phyloP scores from a whole-genome alignment of 2,329 filamentous ascomycete genomes.

The Penicillium sp. region DNA sequence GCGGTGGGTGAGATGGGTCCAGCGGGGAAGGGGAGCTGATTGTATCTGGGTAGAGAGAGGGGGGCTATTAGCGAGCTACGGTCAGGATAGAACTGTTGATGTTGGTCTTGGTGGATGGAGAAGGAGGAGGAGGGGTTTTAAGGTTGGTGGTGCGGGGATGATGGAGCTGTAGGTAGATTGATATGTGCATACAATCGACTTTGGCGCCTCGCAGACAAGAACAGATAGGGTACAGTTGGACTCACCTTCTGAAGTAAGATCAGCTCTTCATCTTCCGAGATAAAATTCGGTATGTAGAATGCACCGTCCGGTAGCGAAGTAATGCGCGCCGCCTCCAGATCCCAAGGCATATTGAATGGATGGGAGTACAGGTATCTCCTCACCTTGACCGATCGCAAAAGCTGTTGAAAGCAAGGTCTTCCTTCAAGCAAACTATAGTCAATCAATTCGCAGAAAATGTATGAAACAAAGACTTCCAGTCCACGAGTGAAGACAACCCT shows the following conservation, averaged over 20 bases:
- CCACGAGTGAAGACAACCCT: too few relatives aligned
- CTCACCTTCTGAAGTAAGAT: slow-evolving; percentile 68
- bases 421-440: not conserved
- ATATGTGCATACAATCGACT: not conserved
- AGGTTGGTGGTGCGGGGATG: not conserved
- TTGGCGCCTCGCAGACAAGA: not conserved
- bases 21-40: slow-evolving; percentile 72
- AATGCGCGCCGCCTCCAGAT: slow-evolving; percentile 40
- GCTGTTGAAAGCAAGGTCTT: not conserved
- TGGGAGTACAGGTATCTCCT: not conserved
- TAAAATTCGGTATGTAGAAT: slow-evolving; percentile 87
- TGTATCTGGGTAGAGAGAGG: slow-evolving; percentile 43
- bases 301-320: slow-evolving; percentile 51
- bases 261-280: slow-evolving; percentile 73
- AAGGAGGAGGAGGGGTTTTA: not conserved
- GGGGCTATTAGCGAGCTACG: too few relatives aligned
- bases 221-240: not conserved
- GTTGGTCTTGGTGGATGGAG: not conserved
- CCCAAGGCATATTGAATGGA: slow-evolving; percentile 15
- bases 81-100: not conserved
- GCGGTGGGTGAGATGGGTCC: slow-evolving; percentile 86
- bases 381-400: not conserved
- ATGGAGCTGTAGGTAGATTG: not conserved
- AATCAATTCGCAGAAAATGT: not conserved
- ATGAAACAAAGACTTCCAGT: too few relatives aligned